Base-by-base conservation (phyloP, 257 asterid genomes). In the Henckelia pumila region DNA sequence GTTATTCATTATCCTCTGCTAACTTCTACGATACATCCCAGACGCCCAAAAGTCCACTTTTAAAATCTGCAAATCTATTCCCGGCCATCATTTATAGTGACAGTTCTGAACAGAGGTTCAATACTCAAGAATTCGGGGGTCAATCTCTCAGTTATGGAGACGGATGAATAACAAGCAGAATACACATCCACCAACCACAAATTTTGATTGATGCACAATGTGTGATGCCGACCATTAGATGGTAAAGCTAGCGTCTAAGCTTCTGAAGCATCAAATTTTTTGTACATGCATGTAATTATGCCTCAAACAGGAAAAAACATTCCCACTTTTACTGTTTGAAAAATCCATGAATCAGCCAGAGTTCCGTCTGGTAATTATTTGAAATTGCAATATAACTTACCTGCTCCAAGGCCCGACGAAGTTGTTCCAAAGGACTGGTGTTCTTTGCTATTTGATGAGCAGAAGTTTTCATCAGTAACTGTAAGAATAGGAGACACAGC, bases 351-450 rank as follows among this genome's bases (percentile, higher is more conserved):
- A 9, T 8, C 21, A 19, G 23, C 14, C 37, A 21, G 56, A 25
- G 9, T 30, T 66, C 21, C 35, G 52, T 44, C 29, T 8, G 61
- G 55, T 56, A 55, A 40, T 21, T 28, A 69, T 20, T 57, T 47
- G 40, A 64, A 26, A 22, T 30, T 47, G 21, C 61, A 67, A 76
- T 70, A 78, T 61, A 78, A n/a, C 89, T 76, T 80, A 90, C 97
- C 97, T 84, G 92, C 70, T 82, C 88, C 56, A 93, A 76, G 33
- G 92, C 81, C 61, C 63, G 91, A 63, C 85, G 91, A 65, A 94
- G 86, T 73, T 85, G 95, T 76, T 91, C 96, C 86, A 80, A 75
- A 59, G 97, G 99, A 77, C 87, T 70, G 50, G 89, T 83, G n/a
- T 79, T 79, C 76, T 85, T 91, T 61, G 96, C 87, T 47, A 82